Conservation (phyloP, 495 filamentous ascomycete genomes). For the Aspergillus asperescens region DNA sequence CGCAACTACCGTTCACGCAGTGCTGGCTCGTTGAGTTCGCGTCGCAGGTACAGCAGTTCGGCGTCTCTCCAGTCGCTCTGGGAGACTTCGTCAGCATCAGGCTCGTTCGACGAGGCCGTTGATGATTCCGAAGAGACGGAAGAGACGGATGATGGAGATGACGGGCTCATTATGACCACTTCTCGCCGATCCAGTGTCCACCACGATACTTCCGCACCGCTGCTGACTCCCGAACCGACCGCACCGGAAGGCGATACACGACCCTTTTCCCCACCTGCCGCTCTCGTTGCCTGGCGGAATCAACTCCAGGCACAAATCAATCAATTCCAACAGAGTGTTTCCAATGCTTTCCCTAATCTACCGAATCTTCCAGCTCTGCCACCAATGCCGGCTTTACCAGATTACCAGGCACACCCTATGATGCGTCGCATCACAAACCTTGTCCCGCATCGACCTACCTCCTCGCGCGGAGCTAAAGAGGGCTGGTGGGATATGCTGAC, state of each 20-base stretch:
- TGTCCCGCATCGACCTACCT: constrained; percentile 54
- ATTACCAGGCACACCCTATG: constrained; percentile 68
- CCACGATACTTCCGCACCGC: constrained; percentile 30
- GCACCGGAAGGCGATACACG: constrained; percentile 27
- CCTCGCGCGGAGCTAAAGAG: constrained; percentile 45
- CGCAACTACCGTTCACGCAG: constrained; percentile 54
- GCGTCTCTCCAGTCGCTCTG: constrained; percentile 60
- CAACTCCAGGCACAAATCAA: constrained; percentile 73
- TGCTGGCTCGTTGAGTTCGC: constrained; percentile 48
- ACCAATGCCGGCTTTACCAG: constrained; percentile 58
- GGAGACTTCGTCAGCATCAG: constrained; percentile 47
- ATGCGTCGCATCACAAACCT: constrained; percentile 70
- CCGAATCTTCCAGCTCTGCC: constrained; percentile 59
- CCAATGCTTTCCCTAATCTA: constrained; percentile 64
- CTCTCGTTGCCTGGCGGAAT: constrained; percentile 69
- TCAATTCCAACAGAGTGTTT: constrained; percentile 68
- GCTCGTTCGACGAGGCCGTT: constrained; percentile 36
- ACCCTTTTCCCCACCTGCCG: constrained; percentile 51
- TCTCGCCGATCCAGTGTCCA: constrained; percentile 42
- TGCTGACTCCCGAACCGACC: constrained; percentile 25
- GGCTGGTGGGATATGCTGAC: constrained; percentile 67
- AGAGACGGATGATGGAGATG: constrained; percentile 32
- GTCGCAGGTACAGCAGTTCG: constrained; percentile 62
- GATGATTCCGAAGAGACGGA: constrained; percentile 46
- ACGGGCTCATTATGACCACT: constrained; percentile 36